Conservation (phyloP, 225 moss, liverwort and hornwort genomes). For the Rhytidiadelphus loreus region DNA sequence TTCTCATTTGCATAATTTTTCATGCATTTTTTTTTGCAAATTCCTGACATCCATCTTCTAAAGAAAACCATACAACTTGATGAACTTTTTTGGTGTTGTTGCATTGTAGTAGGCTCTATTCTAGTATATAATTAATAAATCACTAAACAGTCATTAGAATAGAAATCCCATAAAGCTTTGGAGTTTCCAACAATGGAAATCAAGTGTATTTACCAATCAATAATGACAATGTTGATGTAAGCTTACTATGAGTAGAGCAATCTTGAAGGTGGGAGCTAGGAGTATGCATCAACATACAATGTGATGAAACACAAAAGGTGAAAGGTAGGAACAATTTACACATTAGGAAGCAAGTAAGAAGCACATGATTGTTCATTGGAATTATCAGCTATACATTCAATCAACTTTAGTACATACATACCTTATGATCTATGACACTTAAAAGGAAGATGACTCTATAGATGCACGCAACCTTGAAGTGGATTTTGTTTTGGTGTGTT, state of each 20-base stretch:
- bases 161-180: background rate
- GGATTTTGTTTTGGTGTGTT: background rate
- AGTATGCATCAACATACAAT: background rate
- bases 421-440: background rate
- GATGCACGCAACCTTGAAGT: background rate
- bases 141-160: background rate
- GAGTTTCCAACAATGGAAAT: background rate
- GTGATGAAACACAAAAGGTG: background rate
- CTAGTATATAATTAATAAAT: too few species aligned
- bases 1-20: background rate
- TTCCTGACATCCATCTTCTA: background rate
- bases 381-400: background rate
- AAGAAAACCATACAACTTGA: background rate
- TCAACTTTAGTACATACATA: background rate
- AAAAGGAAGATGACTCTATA: background rate
- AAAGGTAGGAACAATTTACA: background rate
- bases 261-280: background rate
- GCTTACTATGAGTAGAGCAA: background rate
- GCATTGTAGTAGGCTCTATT: too few species aligned
- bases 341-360: background rate
- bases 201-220: background rate
- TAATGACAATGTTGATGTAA: background rate
- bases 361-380: background rate
- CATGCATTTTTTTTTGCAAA: background rate
- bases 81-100: background rate